Evolutionary conservation across 495 filamentous ascomycete species (phyloP).

Genomic region (Penicillium lividum): DNA sequence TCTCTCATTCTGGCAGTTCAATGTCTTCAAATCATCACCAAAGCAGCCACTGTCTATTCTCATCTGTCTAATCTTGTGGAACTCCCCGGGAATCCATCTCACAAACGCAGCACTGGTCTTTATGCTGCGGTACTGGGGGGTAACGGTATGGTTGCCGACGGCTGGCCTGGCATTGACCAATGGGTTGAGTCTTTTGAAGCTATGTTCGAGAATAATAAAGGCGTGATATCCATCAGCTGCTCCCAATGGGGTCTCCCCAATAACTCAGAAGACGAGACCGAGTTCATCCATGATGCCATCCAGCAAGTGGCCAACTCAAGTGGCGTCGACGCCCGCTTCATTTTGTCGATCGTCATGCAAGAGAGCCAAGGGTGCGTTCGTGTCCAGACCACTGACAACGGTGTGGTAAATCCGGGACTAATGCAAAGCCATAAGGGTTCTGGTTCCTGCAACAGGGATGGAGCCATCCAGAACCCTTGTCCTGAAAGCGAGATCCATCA

Average conservation of each 20-base stretch:
- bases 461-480: slow-evolving; percentile 42
- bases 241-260: slow-evolving; percentile 36
- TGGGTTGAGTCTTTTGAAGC: slow-evolving; percentile 23
- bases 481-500: slow-evolving; percentile 39
- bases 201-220: slow-evolving; percentile 44
- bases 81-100: slow-evolving; percentile 13
- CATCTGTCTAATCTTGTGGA: neutral
- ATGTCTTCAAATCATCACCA: too few species aligned
- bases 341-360: slow-evolving; percentile 60
- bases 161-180: slow-evolving; percentile 19
- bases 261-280: slow-evolving; percentile 44
- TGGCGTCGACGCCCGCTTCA: slow-evolving; percentile 56
- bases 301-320: slow-evolving; percentile 32
- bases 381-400: slow-evolving; percentile 44
- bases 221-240: slow-evolving; percentile 44
- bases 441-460: slow-evolving; percentile 44
- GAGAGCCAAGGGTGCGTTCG: slow-evolving; percentile 60
- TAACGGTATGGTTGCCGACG: slow-evolving; percentile 19
- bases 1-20: neutral
- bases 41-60: too few species aligned
- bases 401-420: slow-evolving; percentile 52
- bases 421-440: slow-evolving; percentile 55
- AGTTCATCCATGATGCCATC: slow-evolving; percentile 41
- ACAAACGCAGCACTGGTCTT: slow-evolving; percentile 19
- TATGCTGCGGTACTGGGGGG: slow-evolving; percentile 28